phyloP scores from a whole-genome alignment of 2,329 filamentous ascomycete genomes.

The Xylaria sp. region DNA sequence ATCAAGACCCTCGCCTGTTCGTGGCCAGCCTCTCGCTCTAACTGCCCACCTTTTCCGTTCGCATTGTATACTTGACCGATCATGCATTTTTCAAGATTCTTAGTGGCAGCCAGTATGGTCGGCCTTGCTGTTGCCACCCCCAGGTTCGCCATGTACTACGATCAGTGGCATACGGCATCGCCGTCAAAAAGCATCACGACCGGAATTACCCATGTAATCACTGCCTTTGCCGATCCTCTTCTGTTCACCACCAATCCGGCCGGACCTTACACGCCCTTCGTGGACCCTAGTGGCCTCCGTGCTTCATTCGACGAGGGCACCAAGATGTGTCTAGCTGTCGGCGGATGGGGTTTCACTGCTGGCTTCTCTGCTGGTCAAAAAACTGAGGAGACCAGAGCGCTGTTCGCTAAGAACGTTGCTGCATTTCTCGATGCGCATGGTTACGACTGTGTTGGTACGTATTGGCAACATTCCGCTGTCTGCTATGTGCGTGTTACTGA shows the following conservation, averaged over 20 bases:
- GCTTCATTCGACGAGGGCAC: constrained; percentile 61
- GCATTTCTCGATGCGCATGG: constrained; percentile 70
- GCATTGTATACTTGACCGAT: constrained; percentile 10
- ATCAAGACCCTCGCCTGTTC: not conserved
- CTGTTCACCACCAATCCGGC: constrained; percentile 45
- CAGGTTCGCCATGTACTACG: constrained; percentile 47
- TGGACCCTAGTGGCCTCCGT: constrained; percentile 52
- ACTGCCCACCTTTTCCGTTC: not conserved
- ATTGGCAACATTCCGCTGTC: not conserved
- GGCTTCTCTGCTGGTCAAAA: constrained; percentile 71
- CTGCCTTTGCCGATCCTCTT: constrained; percentile 46
- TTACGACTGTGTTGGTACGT: constrained; percentile 74
- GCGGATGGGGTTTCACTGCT: constrained; percentile 76
- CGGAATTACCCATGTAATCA: constrained; percentile 49
- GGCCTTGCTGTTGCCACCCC: constrained; percentile 39
- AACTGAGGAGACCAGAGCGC: constrained; percentile 61
- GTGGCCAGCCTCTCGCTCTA: not conserved
- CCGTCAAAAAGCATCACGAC: constrained; percentile 37
- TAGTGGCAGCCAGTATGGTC: constrained; percentile 33
- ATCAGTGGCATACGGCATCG: constrained; percentile 45
- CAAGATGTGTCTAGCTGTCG: constrained; percentile 76
- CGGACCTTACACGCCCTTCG: constrained; percentile 43
- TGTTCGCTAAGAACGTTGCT: constrained; percentile 73
- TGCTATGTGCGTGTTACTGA: constrained; percentile 15
- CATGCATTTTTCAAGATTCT: constrained; percentile 42